Conservation (phyloP, 768 basidiomycete genomes). For the Tremella fuciformis region DNA sequence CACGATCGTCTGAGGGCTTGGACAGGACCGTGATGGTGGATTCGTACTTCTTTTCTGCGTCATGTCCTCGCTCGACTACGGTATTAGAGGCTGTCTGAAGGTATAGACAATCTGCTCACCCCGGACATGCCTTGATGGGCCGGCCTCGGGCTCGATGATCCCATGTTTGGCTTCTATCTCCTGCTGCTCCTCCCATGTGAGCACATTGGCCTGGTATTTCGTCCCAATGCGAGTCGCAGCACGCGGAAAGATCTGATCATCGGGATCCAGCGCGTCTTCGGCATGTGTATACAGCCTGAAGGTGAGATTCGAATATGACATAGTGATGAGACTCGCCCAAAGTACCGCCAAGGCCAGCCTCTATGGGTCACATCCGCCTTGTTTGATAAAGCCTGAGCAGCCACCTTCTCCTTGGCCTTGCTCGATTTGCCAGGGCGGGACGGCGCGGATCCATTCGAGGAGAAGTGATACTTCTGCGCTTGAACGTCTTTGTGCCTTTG, state of each 20-base stretch:
- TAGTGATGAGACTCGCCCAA: conserved; percentile 65
- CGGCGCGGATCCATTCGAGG: conserved; percentile 30
- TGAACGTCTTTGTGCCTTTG: conserved; percentile 63
- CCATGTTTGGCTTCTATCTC: conserved; percentile 17
- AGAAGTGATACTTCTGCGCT: conserved; percentile 33
- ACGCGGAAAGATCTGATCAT: conserved; percentile 94
- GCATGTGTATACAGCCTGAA: conserved; percentile 80
- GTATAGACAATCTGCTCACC: conserved; percentile 10
- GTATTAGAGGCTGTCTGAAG: conserved; percentile 1
- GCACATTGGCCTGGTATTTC: conserved; percentile 72
- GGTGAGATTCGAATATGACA: not conserved
- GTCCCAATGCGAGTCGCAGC: conserved; percentile 85
- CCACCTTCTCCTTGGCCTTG: conserved; percentile 85
- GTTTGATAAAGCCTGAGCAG: conserved; percentile 6
- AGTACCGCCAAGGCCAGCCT: conserved; percentile 73
- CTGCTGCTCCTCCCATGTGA: conserved; percentile 54
- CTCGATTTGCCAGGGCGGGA: conserved; percentile 63
- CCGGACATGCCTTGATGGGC: conserved; percentile 39
- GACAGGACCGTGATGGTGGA: conserved; percentile 35
- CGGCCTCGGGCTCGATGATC: conserved; percentile 30
- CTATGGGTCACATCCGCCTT: conserved; percentile 45
- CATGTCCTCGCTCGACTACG: conserved; percentile 40
- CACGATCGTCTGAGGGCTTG: conserved; percentile 35
- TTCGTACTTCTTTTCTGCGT: conserved; percentile 39
- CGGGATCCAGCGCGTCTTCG: conserved; percentile 88